These are phyloP conservation scores for Phytopythium delawarense DNA, from an alignment of 352 stramenopile genomes.

Conservation along the genomic window DNA sequence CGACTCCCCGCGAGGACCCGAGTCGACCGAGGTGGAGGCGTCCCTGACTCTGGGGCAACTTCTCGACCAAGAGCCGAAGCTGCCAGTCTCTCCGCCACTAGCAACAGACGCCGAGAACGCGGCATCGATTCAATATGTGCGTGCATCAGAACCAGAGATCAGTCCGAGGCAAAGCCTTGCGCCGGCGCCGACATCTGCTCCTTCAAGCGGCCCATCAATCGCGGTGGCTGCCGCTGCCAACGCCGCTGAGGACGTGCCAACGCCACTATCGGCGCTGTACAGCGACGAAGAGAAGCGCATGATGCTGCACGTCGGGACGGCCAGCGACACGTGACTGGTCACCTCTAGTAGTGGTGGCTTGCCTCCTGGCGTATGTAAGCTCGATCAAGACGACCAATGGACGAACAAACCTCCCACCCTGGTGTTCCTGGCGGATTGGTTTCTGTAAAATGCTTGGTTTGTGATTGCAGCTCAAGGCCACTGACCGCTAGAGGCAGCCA, in stretches of 20 bases:
- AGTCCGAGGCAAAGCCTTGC: not conserved
- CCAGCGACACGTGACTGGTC: not conserved
- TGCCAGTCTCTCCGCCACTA: not conserved
- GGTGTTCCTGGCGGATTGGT: too few relatives aligned
- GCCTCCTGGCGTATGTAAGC: not conserved
- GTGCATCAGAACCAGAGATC: not conserved
- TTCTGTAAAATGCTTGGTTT: too few relatives aligned
- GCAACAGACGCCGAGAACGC: not conserved
- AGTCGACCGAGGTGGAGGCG: not conserved
- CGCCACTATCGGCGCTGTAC: constrained; percentile 64
- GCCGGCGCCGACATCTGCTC: not conserved
- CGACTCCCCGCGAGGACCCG: constrained; percentile 3
- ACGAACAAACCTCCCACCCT: too few relatives aligned
- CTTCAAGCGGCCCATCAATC: not conserved
- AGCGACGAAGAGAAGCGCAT: constrained; percentile 66
- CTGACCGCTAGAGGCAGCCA: too few relatives aligned
- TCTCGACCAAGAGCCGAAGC: constrained; percentile 3
- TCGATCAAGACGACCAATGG: too few relatives aligned
- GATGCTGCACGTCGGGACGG: constrained; percentile 41
- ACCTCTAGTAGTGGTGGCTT: too few relatives aligned
- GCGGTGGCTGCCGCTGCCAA: constrained; percentile 10
- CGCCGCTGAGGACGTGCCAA: constrained; percentile 31
- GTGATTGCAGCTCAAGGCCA: too few relatives aligned
- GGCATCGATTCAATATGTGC: not conserved
- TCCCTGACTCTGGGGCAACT: not conserved